phyloP scores from a whole-genome alignment of 495 filamentous ascomycete genomes.

The Annulohypoxylon bovei region DNA sequence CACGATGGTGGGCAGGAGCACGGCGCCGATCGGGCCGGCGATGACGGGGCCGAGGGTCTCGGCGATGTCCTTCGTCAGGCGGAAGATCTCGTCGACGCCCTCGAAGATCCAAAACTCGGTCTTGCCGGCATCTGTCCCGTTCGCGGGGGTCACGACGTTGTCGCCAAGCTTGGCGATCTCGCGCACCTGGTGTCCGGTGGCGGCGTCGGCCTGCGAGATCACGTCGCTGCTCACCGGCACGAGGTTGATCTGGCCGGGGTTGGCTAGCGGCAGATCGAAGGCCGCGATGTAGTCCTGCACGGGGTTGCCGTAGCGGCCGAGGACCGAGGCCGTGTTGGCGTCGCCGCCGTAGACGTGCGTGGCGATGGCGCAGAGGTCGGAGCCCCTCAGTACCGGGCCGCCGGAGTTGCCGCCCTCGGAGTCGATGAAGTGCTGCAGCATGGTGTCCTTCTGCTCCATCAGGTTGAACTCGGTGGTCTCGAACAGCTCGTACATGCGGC shows the following conservation, averaged over 20 bases:
- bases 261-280: slow-evolving; percentile 39
- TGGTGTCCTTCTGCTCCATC: slow-evolving; percentile 34
- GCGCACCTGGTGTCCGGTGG: neutral
- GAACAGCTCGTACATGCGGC: slow-evolving; percentile 54
- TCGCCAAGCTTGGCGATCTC: slow-evolving; percentile 21
- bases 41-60: slow-evolving; percentile 5
- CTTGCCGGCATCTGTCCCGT: neutral
- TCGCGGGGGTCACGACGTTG: neutral
- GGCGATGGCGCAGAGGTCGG: slow-evolving; percentile 43
- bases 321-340: slow-evolving; percentile 47
- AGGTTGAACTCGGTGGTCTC: slow-evolving; percentile 42
- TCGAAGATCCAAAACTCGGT: slow-evolving; percentile 24
- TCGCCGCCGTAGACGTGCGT: slow-evolving; percentile 50
- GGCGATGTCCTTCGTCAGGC: slow-evolving; percentile 8
- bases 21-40: neutral
- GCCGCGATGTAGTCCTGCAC: slow-evolving; percentile 37
- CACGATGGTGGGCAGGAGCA: slow-evolving; percentile 1
- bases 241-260: slow-evolving; percentile 34
- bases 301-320: slow-evolving; percentile 46
- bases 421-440: slow-evolving; percentile 53
- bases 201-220: slow-evolving; percentile 9
- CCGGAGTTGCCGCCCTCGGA: slow-evolving; percentile 47
- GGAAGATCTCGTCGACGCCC: slow-evolving; percentile 19
- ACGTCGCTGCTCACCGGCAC: slow-evolving; percentile 6
- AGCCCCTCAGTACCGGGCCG: slow-evolving; percentile 45